phyloP scores from a whole-genome alignment of 192 early-diverging fungal genomes.

The Umbelopsis sp. region DNA sequence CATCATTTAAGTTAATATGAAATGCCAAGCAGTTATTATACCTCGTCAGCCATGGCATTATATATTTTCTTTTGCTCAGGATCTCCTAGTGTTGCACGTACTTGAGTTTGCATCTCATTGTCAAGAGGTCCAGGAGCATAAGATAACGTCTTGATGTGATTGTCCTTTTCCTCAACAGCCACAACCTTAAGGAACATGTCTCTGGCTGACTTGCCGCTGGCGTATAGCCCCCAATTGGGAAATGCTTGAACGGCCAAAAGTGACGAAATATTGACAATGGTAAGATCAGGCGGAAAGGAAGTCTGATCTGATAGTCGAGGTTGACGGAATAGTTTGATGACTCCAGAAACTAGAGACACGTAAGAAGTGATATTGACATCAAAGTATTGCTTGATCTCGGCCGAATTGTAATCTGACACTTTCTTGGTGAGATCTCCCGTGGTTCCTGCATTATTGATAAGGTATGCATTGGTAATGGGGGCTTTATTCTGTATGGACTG shows the following conservation, averaged over 20 bases:
- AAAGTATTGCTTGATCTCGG: conserved; percentile 52
- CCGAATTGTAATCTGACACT: conserved; percentile 49
- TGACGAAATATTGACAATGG: conserved; percentile 81
- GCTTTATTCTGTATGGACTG: neutral
- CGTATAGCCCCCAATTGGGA: conserved; percentile 82
- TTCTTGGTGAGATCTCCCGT: conserved; percentile 66
- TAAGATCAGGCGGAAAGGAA: conserved; percentile 21
- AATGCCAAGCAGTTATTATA: neutral
- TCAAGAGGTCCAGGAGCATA: conserved; percentile 92
- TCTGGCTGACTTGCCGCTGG: conserved; percentile 79
- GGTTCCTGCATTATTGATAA: conserved; percentile 82
- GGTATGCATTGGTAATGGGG: conserved; percentile 34
- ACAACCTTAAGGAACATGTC: conserved; percentile 72
- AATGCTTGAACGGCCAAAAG: conserved; percentile 73
- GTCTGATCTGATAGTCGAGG: neutral
- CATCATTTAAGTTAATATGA: conserved; percentile 9
- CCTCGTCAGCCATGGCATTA: conserved; percentile 62
- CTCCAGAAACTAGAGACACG: conserved; percentile 47
- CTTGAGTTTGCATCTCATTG: conserved; percentile 77
- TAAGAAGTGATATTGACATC: conserved; percentile 64
- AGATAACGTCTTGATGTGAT: conserved; percentile 64
- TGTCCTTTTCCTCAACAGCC: conserved; percentile 63
- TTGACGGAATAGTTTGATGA: conserved; percentile 39
- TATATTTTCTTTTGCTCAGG: conserved; percentile 63
- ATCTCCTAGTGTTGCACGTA: conserved; percentile 71